phyloP scores from a whole-genome alignment of 805 yeast genomes.

The Metschnikowia corniflorae region DNA sequence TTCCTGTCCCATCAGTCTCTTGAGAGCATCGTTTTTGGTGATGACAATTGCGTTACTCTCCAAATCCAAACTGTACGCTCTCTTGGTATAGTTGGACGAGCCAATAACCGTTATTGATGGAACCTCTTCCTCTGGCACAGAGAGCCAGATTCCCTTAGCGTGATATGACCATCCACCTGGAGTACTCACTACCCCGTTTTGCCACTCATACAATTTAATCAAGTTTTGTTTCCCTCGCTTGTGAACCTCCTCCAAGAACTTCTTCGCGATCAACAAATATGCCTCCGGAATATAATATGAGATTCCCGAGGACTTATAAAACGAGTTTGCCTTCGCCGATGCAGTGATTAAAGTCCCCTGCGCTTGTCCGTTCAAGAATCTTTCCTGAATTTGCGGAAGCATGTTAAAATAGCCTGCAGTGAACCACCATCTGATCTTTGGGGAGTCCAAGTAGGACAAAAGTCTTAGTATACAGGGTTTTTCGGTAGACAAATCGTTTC shows the following conservation, averaged over 20 bases:
- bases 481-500: slow-evolving; percentile 70
- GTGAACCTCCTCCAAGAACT: slow-evolving; percentile 56
- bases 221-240: slow-evolving; percentile 36
- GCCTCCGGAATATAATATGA: slow-evolving; percentile 84
- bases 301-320: slow-evolving; percentile 78
- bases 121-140: slow-evolving; percentile 47
- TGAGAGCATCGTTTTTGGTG: slow-evolving; percentile 62
- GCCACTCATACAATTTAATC: slow-evolving; percentile 78
- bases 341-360: slow-evolving; percentile 80
- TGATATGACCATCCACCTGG: slow-evolving; percentile 95
- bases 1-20: slow-evolving; percentile 56
- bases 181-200: slow-evolving; percentile 75
- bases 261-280: slow-evolving; percentile 69
- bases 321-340: slow-evolving; percentile 87
- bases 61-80: slow-evolving; percentile 84
- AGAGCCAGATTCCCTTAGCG: slow-evolving; percentile 92
- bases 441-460: slow-evolving; percentile 53
- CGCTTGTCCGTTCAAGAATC: slow-evolving; percentile 56
- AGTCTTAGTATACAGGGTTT: slow-evolving; percentile 63
- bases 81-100: slow-evolving; percentile 86
- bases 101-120: slow-evolving; percentile 85
- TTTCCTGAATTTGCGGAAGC: slow-evolving; percentile 64
- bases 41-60: slow-evolving; percentile 83
- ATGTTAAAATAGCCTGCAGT: slow-evolving; percentile 97
- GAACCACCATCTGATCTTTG: slow-evolving; percentile 68